Conservation (phyloP, 257 asterid species). For the Scutellaria baicalensis region DNA sequence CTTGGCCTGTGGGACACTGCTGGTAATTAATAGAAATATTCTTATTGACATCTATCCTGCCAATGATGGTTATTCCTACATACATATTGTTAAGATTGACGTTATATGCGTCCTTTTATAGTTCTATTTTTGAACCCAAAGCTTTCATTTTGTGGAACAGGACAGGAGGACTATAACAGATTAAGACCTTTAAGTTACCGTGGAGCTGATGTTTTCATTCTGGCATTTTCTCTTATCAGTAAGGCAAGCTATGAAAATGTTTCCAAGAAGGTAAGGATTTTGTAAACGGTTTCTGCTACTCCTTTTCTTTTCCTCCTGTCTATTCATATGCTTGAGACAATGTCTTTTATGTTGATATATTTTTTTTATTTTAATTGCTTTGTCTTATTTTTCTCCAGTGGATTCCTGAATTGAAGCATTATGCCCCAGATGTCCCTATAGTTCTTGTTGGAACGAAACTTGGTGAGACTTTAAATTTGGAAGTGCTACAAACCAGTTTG, state of each 20-base stretch:
- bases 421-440: constrained; percentile 74
- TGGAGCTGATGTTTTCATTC: constrained; percentile 74
- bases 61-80: constrained; percentile 2
- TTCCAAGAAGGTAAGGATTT: constrained; percentile 52
- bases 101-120: neutral
- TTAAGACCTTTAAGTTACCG: constrained; percentile 78
- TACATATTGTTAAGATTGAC: neutral
- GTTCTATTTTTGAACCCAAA: constrained; percentile 2
- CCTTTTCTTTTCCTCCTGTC: neutral
- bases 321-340: neutral
- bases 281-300: neutral
- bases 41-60: neutral
- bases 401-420: constrained; percentile 80
- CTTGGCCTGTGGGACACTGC: constrained; percentile 87
- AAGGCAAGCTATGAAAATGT: constrained; percentile 77
- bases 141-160: constrained; percentile 27
- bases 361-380: neutral
- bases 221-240: constrained; percentile 76
- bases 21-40: constrained; percentile 27
- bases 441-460: constrained; percentile 82
- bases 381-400: constrained; percentile 35
- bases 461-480: constrained; percentile 34
- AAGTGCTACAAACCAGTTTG: constrained; percentile 1
- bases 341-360: neutral
- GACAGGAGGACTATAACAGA: constrained; percentile 75